Evolutionary conservation across 768 basidiomycete species (phyloP), one percentile per base, ranked within the genome.

Genomic region (Astraeus odoratus): DNA sequence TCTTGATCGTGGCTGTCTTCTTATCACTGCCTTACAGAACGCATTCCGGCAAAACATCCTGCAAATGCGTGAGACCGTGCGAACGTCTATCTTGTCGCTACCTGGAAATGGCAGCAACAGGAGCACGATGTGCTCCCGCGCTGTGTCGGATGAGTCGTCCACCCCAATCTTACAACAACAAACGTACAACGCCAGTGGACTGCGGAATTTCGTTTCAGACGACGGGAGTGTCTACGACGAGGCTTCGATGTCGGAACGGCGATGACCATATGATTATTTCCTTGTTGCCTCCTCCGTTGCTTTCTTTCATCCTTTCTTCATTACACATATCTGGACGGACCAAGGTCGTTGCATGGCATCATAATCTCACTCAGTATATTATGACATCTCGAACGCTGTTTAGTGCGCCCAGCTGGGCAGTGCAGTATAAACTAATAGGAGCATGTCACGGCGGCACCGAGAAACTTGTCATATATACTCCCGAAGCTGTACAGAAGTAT

Each of bases 1-100:
- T 19, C 25, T 22, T 16, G 18, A 12, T 33, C 13, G 22, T n/a
- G 23, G 34, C 13, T 35, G 20, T 19, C 4, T 18, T 23, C 18
- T 33, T 22, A 25, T 47, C 23, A 7, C 7, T 40, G 20, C 24
- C 10, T 7, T 44, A 15, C 53, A 87, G 81, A 83, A 82, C 53
- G 77, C 83, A 8, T 84, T 87, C 74, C 83, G 85, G 52, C 81
- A 86, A 66, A 86, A 85, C 58, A 76, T 90, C 42, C 58, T 83
- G 58, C 80, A 85, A 56, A 86, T 89, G 84, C 76, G 82, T 47
- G 82, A 86, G 55, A 79, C 78, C 5, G 83, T 83, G 18, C 76
- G 81, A 33, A 70, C 75, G 48, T 86, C 83, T 13, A 73, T 86
- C 43, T 63, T 83, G 51, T 76, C 78, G 16, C 63, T 81, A 40